phyloP scores from a whole-genome alignment of 208 protist genomes.

The Crithidia expoeki region DNA sequence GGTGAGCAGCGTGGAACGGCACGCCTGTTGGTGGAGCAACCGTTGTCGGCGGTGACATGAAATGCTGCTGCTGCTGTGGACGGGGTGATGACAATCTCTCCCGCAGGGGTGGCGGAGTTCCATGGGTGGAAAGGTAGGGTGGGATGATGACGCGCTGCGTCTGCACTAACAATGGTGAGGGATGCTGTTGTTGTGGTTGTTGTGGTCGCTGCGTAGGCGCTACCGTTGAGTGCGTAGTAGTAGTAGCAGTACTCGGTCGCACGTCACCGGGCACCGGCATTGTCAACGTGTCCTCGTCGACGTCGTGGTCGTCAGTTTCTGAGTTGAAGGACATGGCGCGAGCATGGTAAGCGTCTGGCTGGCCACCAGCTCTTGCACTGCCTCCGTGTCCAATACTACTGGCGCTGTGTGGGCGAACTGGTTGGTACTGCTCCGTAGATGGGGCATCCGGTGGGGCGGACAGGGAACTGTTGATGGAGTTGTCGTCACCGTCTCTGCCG shows the following conservation, averaged over 20 bases:
- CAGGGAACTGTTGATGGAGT: constrained; percentile 14
- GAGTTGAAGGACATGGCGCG: constrained; percentile 30
- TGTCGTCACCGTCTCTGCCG: background rate
- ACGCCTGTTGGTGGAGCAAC: too few species aligned
- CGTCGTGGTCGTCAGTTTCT: constrained; percentile 13
- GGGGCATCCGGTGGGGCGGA: constrained; percentile 28
- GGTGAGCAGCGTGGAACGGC: too few species aligned
- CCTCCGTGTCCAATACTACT: background rate
- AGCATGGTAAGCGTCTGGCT: constrained; percentile 20
- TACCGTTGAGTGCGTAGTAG: background rate
- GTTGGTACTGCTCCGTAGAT: constrained; percentile 31
- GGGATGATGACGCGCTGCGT: too few species aligned
- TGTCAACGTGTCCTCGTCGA: constrained; percentile 17
- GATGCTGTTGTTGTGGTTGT: too few species aligned
- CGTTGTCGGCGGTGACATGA: too few species aligned
- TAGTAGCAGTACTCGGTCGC: background rate
- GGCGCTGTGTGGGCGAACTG: background rate
- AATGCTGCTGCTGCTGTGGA: background rate
- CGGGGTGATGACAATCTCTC: background rate
- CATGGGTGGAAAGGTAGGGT: too few species aligned
- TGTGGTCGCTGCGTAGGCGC: background rate
- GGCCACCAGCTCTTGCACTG: background rate
- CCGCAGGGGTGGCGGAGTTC: too few species aligned
- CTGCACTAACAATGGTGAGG: too few species aligned
- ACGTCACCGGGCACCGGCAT: constrained; percentile 15